Percentiles rank a stretch among this genome's conserved stretches.
Evolutionary conservation across 805 yeast species (phyloP).

Genomic region (Ogataea salicorniae): DNA sequence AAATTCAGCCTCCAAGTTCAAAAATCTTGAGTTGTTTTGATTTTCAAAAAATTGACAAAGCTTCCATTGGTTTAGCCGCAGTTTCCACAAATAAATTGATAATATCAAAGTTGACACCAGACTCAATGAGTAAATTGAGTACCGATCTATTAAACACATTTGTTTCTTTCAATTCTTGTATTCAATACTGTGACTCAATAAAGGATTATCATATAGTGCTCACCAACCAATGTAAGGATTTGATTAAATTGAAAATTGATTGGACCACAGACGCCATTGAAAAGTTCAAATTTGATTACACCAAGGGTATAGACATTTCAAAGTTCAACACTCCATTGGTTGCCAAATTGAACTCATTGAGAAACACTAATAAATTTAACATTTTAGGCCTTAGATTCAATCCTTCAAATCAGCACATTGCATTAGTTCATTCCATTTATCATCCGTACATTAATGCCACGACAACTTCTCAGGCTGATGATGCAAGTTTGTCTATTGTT

Average conservation of each 20-base stretch:
- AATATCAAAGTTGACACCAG: background rate
- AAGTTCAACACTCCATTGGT: constrained; percentile 5
- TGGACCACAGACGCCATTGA: constrained; percentile 3
- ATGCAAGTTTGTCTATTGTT: constrained; percentile 9
- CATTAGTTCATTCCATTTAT: constrained; percentile 7
- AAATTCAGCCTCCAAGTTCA: constrained; percentile 4
- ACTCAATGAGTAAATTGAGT: background rate
- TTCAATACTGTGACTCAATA: constrained; percentile 5
- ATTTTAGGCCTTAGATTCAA: constrained; percentile 5
- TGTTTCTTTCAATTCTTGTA: constrained; percentile 13
- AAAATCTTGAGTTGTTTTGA: constrained; percentile 9
- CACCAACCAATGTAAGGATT: constrained; percentile 8
- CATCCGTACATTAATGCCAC: constrained; percentile 11
- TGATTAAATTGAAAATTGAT: constrained; percentile 4
- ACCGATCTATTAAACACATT: constrained; percentile 2
- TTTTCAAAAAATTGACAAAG: constrained; percentile 2
- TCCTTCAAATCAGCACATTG: constrained; percentile 9
- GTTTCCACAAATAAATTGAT: constrained; percentile 6
- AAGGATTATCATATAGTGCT: constrained; percentile 5
- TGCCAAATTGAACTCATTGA: constrained; percentile 10
- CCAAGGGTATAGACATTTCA: constrained; percentile 1
- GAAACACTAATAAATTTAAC: constrained; percentile 5
- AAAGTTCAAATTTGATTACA: constrained; percentile 6
- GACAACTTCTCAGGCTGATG: constrained; percentile 9
- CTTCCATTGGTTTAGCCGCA: constrained; percentile 1